Evolutionary conservation across 2,329 filamentous ascomycete species (phyloP).

Genomic region (Fusarium citri): DNA sequence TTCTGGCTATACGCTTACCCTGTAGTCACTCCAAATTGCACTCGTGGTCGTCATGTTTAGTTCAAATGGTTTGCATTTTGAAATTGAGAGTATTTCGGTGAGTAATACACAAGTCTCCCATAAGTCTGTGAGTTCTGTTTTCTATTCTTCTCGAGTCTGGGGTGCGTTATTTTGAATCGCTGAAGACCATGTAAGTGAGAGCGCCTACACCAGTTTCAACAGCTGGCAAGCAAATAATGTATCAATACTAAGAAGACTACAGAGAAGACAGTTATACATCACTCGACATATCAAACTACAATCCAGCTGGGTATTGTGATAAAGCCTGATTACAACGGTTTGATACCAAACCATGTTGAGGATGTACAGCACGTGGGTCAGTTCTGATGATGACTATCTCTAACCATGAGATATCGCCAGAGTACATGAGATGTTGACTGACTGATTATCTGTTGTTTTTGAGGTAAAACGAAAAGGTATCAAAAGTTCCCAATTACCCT

Average conservation of each 20-base stretch:
- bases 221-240: background rate
- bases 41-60: background rate
- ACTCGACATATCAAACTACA: background rate
- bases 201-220: background rate
- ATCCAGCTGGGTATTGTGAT: background rate
- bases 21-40: conserved; percentile 1
- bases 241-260: background rate
- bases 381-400: conserved; percentile 15
- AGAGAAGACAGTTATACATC: background rate
- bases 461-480: background rate
- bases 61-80: background rate
- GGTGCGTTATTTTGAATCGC: background rate
- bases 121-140: background rate
- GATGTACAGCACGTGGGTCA: background rate
- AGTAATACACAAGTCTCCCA: background rate
- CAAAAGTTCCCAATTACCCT: no score
- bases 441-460: background rate
- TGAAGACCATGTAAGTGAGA: background rate
- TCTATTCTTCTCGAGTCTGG: background rate
- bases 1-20: background rate
- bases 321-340: background rate
- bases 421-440: background rate
- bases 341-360: background rate
- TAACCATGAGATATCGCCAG: background rate
- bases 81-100: background rate